These are phyloP conservation scores for Fraxinus albicans DNA, from an alignment of 305 asterid genomes.

Conservation along the genomic window DNA sequence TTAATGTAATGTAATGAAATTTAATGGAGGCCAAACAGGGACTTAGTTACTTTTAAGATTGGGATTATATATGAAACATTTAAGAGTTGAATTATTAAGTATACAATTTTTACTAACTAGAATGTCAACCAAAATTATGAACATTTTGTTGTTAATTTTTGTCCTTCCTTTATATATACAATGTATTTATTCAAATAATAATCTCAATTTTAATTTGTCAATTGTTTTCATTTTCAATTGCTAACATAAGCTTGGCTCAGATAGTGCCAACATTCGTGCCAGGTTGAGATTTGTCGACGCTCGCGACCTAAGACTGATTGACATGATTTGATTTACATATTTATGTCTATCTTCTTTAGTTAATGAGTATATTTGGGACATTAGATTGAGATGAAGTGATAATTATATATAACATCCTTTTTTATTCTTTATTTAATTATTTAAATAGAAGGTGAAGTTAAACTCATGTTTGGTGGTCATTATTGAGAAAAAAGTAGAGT, in stretches of 20 bases:
- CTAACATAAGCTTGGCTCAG: too few relatives aligned
- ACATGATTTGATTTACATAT: too few relatives aligned
- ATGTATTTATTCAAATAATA: not conserved
- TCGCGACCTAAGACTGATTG: not conserved
- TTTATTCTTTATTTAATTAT: too few relatives aligned
- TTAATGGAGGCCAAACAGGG: too few relatives aligned
- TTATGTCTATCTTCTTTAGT: not conserved
- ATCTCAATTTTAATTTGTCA: too few relatives aligned
- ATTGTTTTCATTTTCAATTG: too few relatives aligned
- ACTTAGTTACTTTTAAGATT: not conserved
- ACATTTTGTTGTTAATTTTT: not conserved
- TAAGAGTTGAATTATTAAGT: not conserved
- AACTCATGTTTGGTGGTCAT: too few relatives aligned
- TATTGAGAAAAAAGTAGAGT: too few relatives aligned
- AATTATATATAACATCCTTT: too few relatives aligned
- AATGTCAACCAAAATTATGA: not conserved
- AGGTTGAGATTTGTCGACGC: too few relatives aligned
- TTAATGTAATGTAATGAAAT: too few relatives aligned
- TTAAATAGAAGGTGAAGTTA: too few relatives aligned
- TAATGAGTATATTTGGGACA: not conserved
- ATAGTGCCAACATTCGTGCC: not conserved
- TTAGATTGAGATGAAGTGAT: not conserved
- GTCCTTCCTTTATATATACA: not conserved
- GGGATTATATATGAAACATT: not conserved
- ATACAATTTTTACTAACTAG: not conserved